These are phyloP conservation scores for Colletotrichum horii DNA, from an alignment of 2,329 filamentous ascomycete genomes.

Conservation along the genomic window DNA sequence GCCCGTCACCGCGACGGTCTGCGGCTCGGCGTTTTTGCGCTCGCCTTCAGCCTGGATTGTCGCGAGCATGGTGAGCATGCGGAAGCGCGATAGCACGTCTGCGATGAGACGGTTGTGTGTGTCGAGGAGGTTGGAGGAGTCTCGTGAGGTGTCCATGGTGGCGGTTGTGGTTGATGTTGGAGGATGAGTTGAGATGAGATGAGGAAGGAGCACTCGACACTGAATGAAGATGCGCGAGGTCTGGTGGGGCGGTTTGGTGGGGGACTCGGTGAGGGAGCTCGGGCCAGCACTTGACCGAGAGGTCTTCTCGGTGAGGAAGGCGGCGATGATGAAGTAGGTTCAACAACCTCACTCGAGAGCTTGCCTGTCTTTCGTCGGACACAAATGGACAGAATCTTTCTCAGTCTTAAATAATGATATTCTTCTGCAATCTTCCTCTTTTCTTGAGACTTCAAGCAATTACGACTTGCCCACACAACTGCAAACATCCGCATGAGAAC, in stretches of 20 bases:
- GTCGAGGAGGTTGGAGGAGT: slow-evolving; percentile 31
- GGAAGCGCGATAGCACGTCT: slow-evolving; percentile 48
- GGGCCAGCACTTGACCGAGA: neutral
- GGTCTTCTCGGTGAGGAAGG: neutral
- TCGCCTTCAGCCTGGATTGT: slow-evolving; percentile 47
- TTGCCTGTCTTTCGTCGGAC: neutral
- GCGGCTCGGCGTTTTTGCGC: slow-evolving; percentile 38
- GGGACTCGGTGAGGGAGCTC: neutral
- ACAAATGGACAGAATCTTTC: neutral
- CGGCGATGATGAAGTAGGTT: neutral
- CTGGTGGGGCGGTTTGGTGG: neutral
- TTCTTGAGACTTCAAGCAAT: too few relatives aligned
- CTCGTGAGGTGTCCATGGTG: slow-evolving; percentile 17
- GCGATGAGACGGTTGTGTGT: slow-evolving; percentile 50
- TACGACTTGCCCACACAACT: too few relatives aligned
- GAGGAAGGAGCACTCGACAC: neutral
- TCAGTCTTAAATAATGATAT: neutral
- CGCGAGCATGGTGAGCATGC: slow-evolving; percentile 47
- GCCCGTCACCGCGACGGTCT: slow-evolving; percentile 46
- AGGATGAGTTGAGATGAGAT: neutral
- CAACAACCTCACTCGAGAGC: neutral
- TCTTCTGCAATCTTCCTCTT: too few relatives aligned
- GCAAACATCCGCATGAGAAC: too few relatives aligned
- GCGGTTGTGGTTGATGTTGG: neutral
- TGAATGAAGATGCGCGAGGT: neutral